Evolutionary conservation across 805 yeast species (phyloP).

Genomic region (Yamadazyma phyllophila): DNA sequence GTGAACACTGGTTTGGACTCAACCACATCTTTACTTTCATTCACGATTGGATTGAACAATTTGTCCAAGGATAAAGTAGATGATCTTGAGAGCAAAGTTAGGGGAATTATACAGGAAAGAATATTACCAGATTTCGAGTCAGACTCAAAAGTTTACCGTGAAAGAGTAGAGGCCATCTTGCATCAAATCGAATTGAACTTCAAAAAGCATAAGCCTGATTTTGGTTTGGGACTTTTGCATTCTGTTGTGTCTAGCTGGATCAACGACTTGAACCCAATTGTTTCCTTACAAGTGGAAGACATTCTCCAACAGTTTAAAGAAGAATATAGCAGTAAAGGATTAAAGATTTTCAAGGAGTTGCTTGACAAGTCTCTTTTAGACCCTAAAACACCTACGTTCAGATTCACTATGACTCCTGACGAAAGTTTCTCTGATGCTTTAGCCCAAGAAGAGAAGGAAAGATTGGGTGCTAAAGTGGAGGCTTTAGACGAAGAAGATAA

Average conservation of each 20-base stretch:
- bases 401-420: slow-evolving; percentile 74
- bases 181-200: slow-evolving; percentile 83
- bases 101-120: slow-evolving; percentile 43
- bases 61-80: slow-evolving; percentile 46
- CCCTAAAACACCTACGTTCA: slow-evolving; percentile 52
- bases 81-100: slow-evolving; percentile 48
- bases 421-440: slow-evolving; percentile 51
- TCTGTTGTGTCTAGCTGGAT: slow-evolving; percentile 84
- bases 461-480: slow-evolving; percentile 46
- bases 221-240: slow-evolving; percentile 76
- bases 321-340: slow-evolving; percentile 53
- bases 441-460: slow-evolving; percentile 52
- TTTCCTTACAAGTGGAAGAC: slow-evolving; percentile 61
- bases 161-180: slow-evolving; percentile 74
- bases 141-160: slow-evolving; percentile 23
- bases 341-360: slow-evolving; percentile 55
- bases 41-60: slow-evolving; percentile 86
- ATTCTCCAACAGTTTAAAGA: slow-evolving; percentile 57
- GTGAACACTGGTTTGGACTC: slow-evolving; percentile 87
- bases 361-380: slow-evolving; percentile 51
- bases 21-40: slow-evolving; percentile 70
- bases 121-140: slow-evolving; percentile 32
- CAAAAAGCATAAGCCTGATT: slow-evolving; percentile 85
- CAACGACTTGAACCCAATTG: slow-evolving; percentile 75
- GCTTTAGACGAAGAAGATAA: slow-evolving; percentile 55